Evolutionary conservation across 1,284 basidiomycete genomes (phyloP).

Genomic region (Tylopilus orsonianus): DNA sequence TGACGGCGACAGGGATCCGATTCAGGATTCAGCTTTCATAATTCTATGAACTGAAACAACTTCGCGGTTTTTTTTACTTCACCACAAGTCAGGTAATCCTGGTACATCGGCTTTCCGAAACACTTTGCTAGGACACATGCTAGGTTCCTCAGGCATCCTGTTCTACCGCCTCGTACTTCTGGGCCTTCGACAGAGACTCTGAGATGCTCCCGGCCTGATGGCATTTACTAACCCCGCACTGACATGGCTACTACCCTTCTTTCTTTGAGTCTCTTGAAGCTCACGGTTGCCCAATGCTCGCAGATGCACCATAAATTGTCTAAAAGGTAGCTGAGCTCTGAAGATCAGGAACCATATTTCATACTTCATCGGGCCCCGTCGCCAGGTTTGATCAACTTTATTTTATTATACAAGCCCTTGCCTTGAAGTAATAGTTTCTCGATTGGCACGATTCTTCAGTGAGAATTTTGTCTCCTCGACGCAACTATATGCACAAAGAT

Average conservation of each 20-base stretch:
- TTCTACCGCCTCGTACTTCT: too few relatives aligned
- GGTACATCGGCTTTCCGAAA: too few relatives aligned
- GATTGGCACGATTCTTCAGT: not conserved
- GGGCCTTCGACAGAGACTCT: too few relatives aligned
- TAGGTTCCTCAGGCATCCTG: conserved; percentile 1
- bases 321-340: not conserved
- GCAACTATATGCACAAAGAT: conserved; percentile 10
- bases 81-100: conserved; percentile 14
- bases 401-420: too few relatives aligned
- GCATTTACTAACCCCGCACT: not conserved
- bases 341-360: not conserved
- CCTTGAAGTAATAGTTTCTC: too few relatives aligned
- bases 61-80: conserved; percentile 8
- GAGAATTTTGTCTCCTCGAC: too few relatives aligned
- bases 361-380: not conserved
- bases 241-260: not conserved
- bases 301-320: too few relatives aligned
- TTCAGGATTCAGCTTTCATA: too few relatives aligned
- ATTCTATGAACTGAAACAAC: conserved; percentile 9
- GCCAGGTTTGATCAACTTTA: not conserved
- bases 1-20: conserved; percentile 16
- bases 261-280: too few relatives aligned
- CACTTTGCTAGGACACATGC: too few relatives aligned
- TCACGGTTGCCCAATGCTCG: too few relatives aligned
- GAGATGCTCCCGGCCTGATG: too few relatives aligned